Evolutionary conservation across 768 basidiomycete genomes (phyloP).

Genomic region (Exidia glandulosa): DNA sequence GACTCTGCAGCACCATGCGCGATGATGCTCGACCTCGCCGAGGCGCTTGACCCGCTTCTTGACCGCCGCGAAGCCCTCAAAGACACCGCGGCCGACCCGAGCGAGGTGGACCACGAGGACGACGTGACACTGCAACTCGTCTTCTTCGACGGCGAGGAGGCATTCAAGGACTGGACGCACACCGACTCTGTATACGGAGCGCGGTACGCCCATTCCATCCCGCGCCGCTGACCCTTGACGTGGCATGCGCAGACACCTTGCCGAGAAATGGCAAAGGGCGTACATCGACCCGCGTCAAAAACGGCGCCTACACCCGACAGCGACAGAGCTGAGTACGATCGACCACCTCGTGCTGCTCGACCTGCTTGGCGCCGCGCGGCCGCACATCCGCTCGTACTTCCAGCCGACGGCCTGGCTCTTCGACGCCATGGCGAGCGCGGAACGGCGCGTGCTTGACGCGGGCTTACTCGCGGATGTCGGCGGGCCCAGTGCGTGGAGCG

Average conservation of each 20-base stretch:
- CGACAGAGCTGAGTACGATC: slow-evolving; percentile 63
- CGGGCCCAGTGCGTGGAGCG: slow-evolving; percentile 32
- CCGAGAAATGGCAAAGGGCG: slow-evolving; percentile 67
- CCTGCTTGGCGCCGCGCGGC: slow-evolving; percentile 70
- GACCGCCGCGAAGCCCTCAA: slow-evolving; percentile 46
- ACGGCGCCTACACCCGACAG: slow-evolving; percentile 34
- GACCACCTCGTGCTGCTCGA: slow-evolving; percentile 91
- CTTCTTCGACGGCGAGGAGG: slow-evolving; percentile 98
- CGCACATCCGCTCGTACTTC: slow-evolving; percentile 72
- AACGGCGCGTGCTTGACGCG: slow-evolving; percentile 53
- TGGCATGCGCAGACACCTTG: slow-evolving; percentile 57
- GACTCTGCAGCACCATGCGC: slow-evolving; percentile 95
- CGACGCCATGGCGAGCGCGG: slow-evolving; percentile 62
- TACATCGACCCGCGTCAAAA: slow-evolving; percentile 51
- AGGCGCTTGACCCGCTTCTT: slow-evolving; percentile 65
- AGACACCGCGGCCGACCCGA: slow-evolving; percentile 40
- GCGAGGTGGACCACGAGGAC: slow-evolving; percentile 59
- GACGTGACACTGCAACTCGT: slow-evolving; percentile 85
- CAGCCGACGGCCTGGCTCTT: slow-evolving; percentile 89
- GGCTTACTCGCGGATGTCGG: slow-evolving; percentile 45
- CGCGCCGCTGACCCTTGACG: not conserved
- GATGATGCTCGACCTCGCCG: slow-evolving; percentile 86
- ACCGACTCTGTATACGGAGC: slow-evolving; percentile 94
- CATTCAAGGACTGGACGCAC: slow-evolving; percentile 80
- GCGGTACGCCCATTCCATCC: slow-evolving; percentile 37